Percentiles rank a stretch among this genome's conserved stretches.
phyloP scores from a whole-genome alignment of 2,329 filamentous ascomycete genomes.

The Cladosporium colombiae region DNA sequence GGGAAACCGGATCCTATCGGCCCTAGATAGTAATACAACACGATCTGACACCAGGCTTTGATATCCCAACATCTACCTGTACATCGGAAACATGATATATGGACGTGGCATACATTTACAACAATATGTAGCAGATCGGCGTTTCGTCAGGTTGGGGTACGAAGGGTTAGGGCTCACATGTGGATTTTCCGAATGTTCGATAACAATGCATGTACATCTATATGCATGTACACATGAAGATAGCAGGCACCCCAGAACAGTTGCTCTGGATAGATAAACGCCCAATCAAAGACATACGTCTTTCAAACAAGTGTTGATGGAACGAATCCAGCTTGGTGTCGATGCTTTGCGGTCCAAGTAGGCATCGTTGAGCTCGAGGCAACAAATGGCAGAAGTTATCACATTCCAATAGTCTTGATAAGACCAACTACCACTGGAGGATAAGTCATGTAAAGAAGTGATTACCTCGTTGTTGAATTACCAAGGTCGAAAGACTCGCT shows the following conservation, averaged over 20 bases:
- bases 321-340: background rate
- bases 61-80: background rate
- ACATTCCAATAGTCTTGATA: no score
- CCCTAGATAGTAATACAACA: background rate
- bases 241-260: no score
- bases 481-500: no score
- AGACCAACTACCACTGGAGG: no score
- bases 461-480: no score
- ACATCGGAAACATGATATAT: background rate
- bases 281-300: no score
- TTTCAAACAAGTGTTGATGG: no score
- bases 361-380: no score
- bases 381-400: no score
- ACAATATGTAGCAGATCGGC: background rate
- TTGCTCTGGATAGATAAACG: background rate
- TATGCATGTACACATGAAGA: background rate
- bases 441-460: no score
- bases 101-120: background rate
- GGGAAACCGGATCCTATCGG: background rate
- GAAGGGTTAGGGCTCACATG: background rate
- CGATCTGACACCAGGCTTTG: background rate
- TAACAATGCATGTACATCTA: background rate
- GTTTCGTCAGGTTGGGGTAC: background rate
- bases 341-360: no score
- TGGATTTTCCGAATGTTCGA: background rate